These are phyloP conservation scores for Ogataea pini DNA, from an alignment of 805 yeast genomes.

Conservation along the genomic window DNA sequence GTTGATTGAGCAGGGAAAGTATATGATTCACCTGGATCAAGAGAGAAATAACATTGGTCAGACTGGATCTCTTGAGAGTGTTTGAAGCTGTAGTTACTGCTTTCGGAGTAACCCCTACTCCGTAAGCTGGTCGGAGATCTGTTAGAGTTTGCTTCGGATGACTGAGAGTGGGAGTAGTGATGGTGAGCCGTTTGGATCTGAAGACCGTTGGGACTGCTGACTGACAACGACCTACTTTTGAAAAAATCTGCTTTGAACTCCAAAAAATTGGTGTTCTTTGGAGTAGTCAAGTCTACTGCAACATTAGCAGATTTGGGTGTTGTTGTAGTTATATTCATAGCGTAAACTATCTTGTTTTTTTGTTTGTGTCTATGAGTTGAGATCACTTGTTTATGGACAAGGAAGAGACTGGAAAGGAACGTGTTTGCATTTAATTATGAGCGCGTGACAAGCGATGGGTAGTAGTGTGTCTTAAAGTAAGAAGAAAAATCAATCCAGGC, in stretches of 20 bases:
- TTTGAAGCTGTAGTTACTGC: conserved; percentile 12
- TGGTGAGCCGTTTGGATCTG: conserved; percentile 1
- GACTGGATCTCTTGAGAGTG: background rate
- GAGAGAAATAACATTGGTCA: conserved; percentile 1
- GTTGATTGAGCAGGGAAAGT: conserved; percentile 1
- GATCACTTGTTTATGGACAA: conserved; percentile 2
- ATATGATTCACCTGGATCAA: conserved; percentile 1
- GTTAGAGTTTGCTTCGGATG: conserved; percentile 9
- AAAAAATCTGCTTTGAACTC: conserved; percentile 24
- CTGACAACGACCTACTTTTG: conserved; percentile 19
- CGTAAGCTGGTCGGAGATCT: conserved; percentile 12
- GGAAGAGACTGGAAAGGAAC: background rate
- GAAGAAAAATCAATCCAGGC: background rate
- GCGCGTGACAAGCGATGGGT: background rate
- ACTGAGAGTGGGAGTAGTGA: conserved; percentile 3
- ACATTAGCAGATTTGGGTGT: background rate
- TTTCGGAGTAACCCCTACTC: conserved; percentile 11
- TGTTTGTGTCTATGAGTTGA: background rate
- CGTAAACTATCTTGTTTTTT: background rate
- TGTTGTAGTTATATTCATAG: conserved; percentile 14
- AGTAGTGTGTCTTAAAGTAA: background rate
- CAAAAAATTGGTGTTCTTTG: conserved; percentile 14
- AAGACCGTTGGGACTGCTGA: conserved; percentile 11
- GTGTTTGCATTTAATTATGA: background rate
- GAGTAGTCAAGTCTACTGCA: background rate